Base-by-base conservation (phyloP, 768 basidiomycete species). In the Russula griseocarnosa region DNA sequence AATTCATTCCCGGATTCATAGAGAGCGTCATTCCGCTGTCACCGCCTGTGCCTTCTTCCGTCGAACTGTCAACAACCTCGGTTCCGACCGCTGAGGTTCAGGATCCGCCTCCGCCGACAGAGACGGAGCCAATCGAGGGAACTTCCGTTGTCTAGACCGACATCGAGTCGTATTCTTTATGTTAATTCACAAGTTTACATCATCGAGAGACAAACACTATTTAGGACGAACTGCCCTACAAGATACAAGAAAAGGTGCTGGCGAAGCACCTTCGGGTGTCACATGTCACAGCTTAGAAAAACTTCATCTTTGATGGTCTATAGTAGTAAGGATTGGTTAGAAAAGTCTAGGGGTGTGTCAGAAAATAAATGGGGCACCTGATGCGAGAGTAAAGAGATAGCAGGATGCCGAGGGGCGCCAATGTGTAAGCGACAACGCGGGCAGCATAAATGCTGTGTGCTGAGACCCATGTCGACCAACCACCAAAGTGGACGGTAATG, bases 1-100 rank as follows among this genome's bases (percentile, higher is more conserved):
- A 87, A 46, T 94, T 98, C 78, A 76, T 98, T 61, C 96, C 96
- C 18, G 91, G 93, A 22, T 95, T 98, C 76, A 76, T 98, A 66
- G 77, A 79, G 20, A 86, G 89, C 52, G 80, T 92, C 32, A 81
- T 93, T 66, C 79, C 85, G 10, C 70, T 73, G 26, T 74, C 80
- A 3, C 69, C 74, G 20, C 68, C 46, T 5, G 6, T 66, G 0
- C 58, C 63, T 9, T 57, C 70, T n/a, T 58, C 63, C 28, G 36
- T 24, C 3, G 55, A 55, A 30, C 16, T 40, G 53, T 38, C 52
- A 54, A 38, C 36, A 7, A 47, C 20, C 20, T 34, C 10, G 14
- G 24, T 34, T 5, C 22, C 38, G 28, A 32, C 49, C 13, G 26
- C 34, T 53, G 53, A 60, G 16, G 38, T 18, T 40, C 30, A 18